These are phyloP conservation scores for Coemansia sp. DNA, from an alignment of 192 early-diverging fungal species.

Conservation along the genomic window DNA sequence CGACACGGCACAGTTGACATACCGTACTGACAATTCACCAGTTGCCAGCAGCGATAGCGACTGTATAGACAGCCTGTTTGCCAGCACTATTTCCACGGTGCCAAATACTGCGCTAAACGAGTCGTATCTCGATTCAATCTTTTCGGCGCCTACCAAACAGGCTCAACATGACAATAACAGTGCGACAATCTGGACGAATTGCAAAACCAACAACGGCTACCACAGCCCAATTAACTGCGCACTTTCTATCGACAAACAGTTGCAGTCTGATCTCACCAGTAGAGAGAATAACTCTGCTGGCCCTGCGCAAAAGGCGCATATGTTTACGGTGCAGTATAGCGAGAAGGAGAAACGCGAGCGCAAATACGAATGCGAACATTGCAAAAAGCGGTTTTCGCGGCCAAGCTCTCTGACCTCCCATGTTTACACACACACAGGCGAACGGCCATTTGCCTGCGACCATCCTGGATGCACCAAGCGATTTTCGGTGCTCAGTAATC, in stretches of 20 bases:
- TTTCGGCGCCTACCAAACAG: not conserved
- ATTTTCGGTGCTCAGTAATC: conserved; percentile 78
- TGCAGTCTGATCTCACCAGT: no score
- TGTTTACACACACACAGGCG: conserved; percentile 63
- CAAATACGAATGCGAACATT: conserved; percentile 59
- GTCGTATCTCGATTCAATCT: not conserved
- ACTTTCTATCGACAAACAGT: no score
- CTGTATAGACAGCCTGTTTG: not conserved
- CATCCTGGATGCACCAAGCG: conserved; percentile 60
- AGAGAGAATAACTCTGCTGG: not conserved
- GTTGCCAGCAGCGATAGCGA: not conserved
- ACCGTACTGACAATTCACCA: not conserved
- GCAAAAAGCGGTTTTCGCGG: conserved; percentile 60
- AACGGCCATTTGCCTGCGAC: conserved; percentile 60
- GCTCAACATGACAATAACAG: not conserved
- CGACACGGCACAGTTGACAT: not conserved
- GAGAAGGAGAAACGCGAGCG: conserved; percentile 52
- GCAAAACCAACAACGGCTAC: not conserved
- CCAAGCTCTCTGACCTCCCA: conserved; percentile 63
- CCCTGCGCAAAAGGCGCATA: not conserved
- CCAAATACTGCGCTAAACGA: not conserved
- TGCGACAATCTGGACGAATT: not conserved
- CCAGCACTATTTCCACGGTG: not conserved
- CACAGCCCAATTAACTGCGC: no score
- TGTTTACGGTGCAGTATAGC: conserved; percentile 29